Base-by-base conservation (phyloP, 1,284 basidiomycete species). In the Trametes polyzona region DNA sequence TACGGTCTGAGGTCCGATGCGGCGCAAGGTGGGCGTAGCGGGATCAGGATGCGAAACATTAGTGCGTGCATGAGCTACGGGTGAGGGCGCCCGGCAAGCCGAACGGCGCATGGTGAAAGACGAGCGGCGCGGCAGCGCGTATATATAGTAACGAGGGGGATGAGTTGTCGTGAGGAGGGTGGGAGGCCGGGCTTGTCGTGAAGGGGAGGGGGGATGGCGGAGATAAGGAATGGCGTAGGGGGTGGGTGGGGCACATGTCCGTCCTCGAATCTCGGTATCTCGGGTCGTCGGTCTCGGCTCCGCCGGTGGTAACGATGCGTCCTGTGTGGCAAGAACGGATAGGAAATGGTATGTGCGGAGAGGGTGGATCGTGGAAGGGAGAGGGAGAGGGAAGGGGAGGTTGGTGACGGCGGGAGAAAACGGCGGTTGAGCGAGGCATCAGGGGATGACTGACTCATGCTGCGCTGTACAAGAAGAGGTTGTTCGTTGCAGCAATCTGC, bases 401-500 rank as follows among this genome's bases (percentile, higher is more conserved):
- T 39, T 30, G 46, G 54, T 55, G 57, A 44, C 21, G 47, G 21
- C 37, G 37, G 21, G 26, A 33, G 41, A 14, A 35, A 24, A 27
- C 30, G 58, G 42, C 44, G 46, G 37, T 51, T 51, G 42, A 52
- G 53, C 49, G 26, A n/a, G 40, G 30, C 24, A n/a, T n/a, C n/a
- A n/a, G 41, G 46, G 4, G 36, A 21, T 36, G 42, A 40, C 44
- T 40, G 16, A 26, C 46, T 88, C 75, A 92, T 79, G 89, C 90
- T 61, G 89, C 89, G 73, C 90, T 92, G 74, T 92, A 92, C 72
- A 92, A 76, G 81, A 89, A 95, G 78, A 96, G 74, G 74, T 96
- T 96, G 83, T 96, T 96, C 66, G 94, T 96, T 41, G 94, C 94
- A 48, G 93, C 94, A 71, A 96, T 96, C 91, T 95, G 42, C 23